A percentile compares a stretch with the other conserved stretches of the same genome.
Evolutionary conservation across 768 basidiomycete genomes (phyloP).

Genomic region (Kwoniella europaea): DNA sequence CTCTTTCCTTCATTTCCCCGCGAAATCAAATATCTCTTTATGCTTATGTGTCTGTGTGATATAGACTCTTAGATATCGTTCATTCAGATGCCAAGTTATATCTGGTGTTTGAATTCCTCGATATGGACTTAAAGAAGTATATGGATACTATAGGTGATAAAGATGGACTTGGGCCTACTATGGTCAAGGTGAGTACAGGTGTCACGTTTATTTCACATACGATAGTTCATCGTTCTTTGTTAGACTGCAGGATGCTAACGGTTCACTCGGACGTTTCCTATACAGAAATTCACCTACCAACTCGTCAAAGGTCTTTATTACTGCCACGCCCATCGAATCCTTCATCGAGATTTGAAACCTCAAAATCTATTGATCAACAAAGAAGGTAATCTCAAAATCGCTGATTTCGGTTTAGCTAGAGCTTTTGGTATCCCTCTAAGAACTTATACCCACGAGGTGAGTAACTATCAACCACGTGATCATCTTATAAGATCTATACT

Average conservation of each 20-base stretch:
- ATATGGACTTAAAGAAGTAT: constrained; percentile 94
- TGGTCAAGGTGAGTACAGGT: constrained; percentile 72
- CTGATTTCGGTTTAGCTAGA: constrained; percentile 93
- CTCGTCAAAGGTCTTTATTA: constrained; percentile 87
- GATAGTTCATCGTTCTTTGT: no score
- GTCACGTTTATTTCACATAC: no score
- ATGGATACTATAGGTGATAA: constrained; percentile 83
- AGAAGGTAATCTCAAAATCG: constrained; percentile 87
- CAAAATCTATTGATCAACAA: constrained; percentile 94
- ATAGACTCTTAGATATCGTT: constrained; percentile 90
- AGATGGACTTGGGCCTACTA: constrained; percentile 67
- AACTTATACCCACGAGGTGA: constrained; percentile 98
- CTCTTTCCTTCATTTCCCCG: neutral
- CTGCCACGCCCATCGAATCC: constrained; percentile 91
- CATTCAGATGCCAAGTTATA: constrained; percentile 97
- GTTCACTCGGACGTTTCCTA: neutral
- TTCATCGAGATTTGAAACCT: constrained; percentile 96
- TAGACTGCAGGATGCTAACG: neutral
- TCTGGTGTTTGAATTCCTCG: constrained; percentile 96
- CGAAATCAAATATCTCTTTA: neutral
- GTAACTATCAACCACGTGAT: constrained; percentile 26
- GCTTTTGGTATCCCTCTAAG: constrained; percentile 98
- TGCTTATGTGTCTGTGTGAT: neutral
- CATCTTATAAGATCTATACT: no score
- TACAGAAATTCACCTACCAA: constrained; percentile 94